Conservation (phyloP, 345 rosid genomes). For the Lagerstroemia speciosa region DNA sequence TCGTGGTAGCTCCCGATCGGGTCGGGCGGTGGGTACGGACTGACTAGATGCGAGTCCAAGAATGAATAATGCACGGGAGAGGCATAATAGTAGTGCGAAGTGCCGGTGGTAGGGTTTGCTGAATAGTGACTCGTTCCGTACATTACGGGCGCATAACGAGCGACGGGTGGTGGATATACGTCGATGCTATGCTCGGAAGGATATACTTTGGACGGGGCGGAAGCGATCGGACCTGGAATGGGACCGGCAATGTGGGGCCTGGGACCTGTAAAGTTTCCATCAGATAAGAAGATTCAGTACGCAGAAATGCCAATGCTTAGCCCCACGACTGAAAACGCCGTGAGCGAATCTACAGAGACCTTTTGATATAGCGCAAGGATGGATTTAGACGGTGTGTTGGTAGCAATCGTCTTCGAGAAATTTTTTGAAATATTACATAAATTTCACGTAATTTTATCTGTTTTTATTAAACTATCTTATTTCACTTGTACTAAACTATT, state of each 20-base stretch:
- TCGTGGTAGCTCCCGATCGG: conserved; percentile 13
- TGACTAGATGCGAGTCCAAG: conserved; percentile 9
- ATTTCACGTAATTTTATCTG: too few relatives aligned
- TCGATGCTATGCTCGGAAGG: conserved; percentile 14
- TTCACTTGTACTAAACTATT: too few relatives aligned
- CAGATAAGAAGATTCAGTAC: conserved; percentile 1
- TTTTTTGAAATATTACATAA: too few relatives aligned
- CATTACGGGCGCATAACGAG: conserved; percentile 22
- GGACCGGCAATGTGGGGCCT: neutral
- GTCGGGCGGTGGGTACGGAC: conserved; percentile 17
- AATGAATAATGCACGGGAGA: conserved; percentile 17
- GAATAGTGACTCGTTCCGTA: conserved; percentile 35
- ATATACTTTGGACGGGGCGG: conserved; percentile 13
- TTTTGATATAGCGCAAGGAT: too few relatives aligned
- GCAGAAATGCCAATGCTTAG: neutral
- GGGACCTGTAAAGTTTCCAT: neutral
- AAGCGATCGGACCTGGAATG: conserved; percentile 10
- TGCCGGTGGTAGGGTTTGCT: conserved; percentile 18
- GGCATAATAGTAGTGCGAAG: conserved; percentile 19
- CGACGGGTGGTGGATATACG: conserved; percentile 5
- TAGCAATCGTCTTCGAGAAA: too few relatives aligned
- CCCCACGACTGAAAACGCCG: neutral
- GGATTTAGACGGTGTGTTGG: too few relatives aligned
- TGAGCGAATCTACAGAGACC: neutral
- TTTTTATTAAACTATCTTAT: too few relatives aligned